Evolutionary conservation across 2,329 filamentous ascomycete species (phyloP).

Genomic region (Pseudopithomyces maydicus): DNA sequence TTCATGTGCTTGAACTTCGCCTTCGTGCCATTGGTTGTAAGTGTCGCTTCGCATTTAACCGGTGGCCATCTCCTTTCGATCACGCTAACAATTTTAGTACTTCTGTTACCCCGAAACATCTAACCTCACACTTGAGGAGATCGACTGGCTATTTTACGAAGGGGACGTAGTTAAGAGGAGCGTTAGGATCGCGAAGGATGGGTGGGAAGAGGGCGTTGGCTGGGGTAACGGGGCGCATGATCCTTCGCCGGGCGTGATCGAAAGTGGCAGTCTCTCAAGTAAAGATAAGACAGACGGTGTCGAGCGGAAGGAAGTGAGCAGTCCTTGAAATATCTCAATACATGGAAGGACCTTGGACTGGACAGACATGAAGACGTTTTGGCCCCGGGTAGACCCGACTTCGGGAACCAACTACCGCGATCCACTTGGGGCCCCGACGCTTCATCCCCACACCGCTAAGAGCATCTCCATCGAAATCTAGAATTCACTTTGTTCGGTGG

Average conservation of each 20-base stretch:
- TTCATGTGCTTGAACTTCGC: constrained; percentile 57
- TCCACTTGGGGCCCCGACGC: no score
- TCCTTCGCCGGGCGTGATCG: constrained; percentile 11
- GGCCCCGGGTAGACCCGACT: no score
- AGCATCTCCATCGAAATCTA: no score
- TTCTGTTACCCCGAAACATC: constrained; percentile 48
- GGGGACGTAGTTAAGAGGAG: constrained; percentile 30
- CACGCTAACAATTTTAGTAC: constrained; percentile 33
- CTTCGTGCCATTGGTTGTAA: constrained; percentile 50
- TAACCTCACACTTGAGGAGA: constrained; percentile 43
- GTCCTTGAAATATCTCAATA: background rate
- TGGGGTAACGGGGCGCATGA: constrained; percentile 12
- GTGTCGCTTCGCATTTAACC: constrained; percentile 4
- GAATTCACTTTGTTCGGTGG: no score
- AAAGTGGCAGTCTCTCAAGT: constrained; percentile 18
- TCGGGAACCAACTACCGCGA: no score
- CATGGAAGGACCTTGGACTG: no score
- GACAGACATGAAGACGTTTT: no score
- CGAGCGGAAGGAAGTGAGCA: constrained; percentile 15
- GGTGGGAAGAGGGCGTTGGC: constrained; percentile 25
- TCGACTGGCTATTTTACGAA: constrained; percentile 42
- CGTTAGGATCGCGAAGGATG: constrained; percentile 26
- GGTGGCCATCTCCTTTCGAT: background rate
- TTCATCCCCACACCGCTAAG: no score
- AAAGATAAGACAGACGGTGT: constrained; percentile 16